These are phyloP conservation scores for Fusarium lyarnte DNA, from an alignment of 2,329 filamentous ascomycete species.

Conservation along the genomic window DNA sequence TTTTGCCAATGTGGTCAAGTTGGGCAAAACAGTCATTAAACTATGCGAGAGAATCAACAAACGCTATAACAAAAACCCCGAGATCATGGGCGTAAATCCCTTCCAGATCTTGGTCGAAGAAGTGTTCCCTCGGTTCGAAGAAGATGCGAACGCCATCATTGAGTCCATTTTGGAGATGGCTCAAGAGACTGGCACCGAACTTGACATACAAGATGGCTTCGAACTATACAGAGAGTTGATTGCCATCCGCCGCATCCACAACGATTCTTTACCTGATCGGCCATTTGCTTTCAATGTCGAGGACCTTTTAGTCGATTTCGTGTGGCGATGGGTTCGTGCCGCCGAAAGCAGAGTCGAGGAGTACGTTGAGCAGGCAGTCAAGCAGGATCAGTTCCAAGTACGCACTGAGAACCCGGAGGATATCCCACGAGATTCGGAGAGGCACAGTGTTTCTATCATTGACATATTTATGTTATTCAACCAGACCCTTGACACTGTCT, in stretches of 20 bases:
- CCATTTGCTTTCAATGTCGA: slow-evolving; percentile 91
- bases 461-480: slow-evolving; percentile 96
- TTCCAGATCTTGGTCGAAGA: slow-evolving; percentile 80
- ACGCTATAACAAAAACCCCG: slow-evolving; percentile 86
- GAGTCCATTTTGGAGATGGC: slow-evolving; percentile 80
- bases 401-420: slow-evolving; percentile 71
- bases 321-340: slow-evolving; percentile 91
- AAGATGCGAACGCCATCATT: slow-evolving; percentile 87
- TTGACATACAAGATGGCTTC: slow-evolving; percentile 92
- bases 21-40: slow-evolving; percentile 86
- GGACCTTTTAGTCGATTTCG: slow-evolving; percentile 85
- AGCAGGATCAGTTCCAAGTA: slow-evolving; percentile 86
- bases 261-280: slow-evolving; percentile 74
- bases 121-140: slow-evolving; percentile 88
- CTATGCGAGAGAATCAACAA: slow-evolving; percentile 91
- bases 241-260: slow-evolving; percentile 83
- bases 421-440: slow-evolving; percentile 77
- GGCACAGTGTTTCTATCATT: slow-evolving; percentile 92
- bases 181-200: slow-evolving; percentile 74
- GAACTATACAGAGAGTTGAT: slow-evolving; percentile 91
- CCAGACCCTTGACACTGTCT: slow-evolving; percentile 87
- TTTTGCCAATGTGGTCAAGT: slow-evolving; percentile 87
- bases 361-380: slow-evolving; percentile 90
- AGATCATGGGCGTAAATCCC: slow-evolving; percentile 79
- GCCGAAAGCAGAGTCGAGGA: slow-evolving; percentile 82